Evolutionary conservation across 495 filamentous ascomycete genomes (phyloP), one percentile per base, ranked within the genome.

Genomic region (Aspergillus bridgeri): DNA sequence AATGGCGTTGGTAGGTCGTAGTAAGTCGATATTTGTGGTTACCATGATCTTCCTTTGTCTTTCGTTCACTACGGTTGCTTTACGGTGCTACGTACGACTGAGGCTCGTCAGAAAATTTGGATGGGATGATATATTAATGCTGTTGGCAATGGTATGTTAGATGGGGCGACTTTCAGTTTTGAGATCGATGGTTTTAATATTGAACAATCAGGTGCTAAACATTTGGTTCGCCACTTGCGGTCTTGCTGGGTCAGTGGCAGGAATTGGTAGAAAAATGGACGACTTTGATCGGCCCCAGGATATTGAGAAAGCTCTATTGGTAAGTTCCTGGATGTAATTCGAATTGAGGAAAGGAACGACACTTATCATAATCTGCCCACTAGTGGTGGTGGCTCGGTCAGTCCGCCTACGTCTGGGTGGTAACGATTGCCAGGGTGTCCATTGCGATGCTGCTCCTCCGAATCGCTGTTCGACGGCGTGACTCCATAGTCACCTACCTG

Each of bases 331-430:
- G 11, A 8, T 27, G 22, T 18, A 50, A 50, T n/a, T n/a, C n/a
- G 18, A 2, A 5, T 7, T 24, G 23, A 5, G n/a, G 8, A 9
- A 27, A 50, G 18, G n/a, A 24, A 27, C 22, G 6, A 23, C 2
- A 8, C 20, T 50, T 24, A 25, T 24, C 7, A 24, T 42, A 8
- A 42, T 17, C 15, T 23, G 3, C 15, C 21, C 8, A 50, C 20
- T 23, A 50, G 48, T 50, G 48, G 48, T 50, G 48, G 48, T 50
- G 48, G 48, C 48, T 50, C 20, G 48, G 48, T 17, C 48, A 50
- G 18, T 50, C 48, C 8, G 48, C 48, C 20, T 50, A 27, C 24
- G 22, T 50, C 17, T 50, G 48, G 48, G 48, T 50, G n/a, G 48
- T 50, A 24, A 27, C 48, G 6, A 50, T n/a, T 15, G 48, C 48